Conservation (phyloP, 495 filamentous ascomycete species). For the Aspergillus incahuasiensis region DNA sequence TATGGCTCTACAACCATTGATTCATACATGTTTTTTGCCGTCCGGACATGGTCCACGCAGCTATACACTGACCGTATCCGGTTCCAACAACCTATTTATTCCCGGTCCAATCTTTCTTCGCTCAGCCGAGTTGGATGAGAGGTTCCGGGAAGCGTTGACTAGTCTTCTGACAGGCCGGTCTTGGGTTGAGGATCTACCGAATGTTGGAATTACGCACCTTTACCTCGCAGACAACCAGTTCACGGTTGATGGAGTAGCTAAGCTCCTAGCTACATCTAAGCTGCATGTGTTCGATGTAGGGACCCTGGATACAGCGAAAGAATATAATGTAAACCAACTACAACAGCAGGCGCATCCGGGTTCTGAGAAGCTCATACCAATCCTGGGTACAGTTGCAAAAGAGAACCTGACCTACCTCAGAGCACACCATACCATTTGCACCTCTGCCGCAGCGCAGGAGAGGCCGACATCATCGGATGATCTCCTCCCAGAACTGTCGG, state of each 20-base stretch:
- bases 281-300: conserved; percentile 53
- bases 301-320: conserved; percentile 34
- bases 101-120: conserved; percentile 20
- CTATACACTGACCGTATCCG: background rate
- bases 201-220: conserved; percentile 54
- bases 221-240: conserved; percentile 57
- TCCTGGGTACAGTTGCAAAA: conserved; percentile 42
- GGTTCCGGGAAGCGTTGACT: conserved; percentile 45
- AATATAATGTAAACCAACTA: conserved; percentile 20
- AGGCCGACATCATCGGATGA: conserved; percentile 20
- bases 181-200: conserved; percentile 50
- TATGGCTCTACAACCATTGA: conserved; percentile 45
- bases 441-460: conserved; percentile 40
- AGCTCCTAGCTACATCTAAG: conserved; percentile 45
- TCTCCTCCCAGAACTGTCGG: conserved; percentile 35
- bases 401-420: conserved; percentile 50
- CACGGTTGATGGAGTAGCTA: conserved; percentile 52
- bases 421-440: conserved; percentile 54
- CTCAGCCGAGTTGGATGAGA: conserved; percentile 44
- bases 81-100: conserved; percentile 13
- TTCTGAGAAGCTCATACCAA: conserved; percentile 50
- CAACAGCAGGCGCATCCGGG: conserved; percentile 35
- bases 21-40: conserved; percentile 46
- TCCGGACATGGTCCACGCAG: conserved; percentile 5
- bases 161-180: conserved; percentile 45